Conservation (phyloP, 495 filamentous ascomycete species). For the Penicillium fimorum region DNA sequence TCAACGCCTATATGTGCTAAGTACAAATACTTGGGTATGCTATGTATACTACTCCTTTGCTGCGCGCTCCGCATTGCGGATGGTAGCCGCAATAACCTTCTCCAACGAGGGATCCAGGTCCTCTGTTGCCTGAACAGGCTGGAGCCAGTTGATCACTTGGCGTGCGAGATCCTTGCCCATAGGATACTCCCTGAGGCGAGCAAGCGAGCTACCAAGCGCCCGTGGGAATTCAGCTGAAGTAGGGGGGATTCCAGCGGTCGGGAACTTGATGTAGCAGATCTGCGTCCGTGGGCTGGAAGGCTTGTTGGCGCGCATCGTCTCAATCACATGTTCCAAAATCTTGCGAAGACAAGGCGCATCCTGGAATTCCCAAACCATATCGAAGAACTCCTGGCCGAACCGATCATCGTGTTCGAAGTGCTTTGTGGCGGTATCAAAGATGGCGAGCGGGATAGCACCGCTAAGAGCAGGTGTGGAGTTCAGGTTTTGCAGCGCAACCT, state of each 20-base stretch:
- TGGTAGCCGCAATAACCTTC: slow-evolving; percentile 61
- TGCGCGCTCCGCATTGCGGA: slow-evolving; percentile 40
- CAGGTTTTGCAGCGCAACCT: slow-evolving; percentile 58
- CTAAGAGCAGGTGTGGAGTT: slow-evolving; percentile 76
- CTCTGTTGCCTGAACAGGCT: slow-evolving; percentile 51
- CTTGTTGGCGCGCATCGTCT: slow-evolving; percentile 56
- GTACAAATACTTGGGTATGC: slow-evolving; percentile 14
- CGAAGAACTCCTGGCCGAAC: slow-evolving; percentile 74
- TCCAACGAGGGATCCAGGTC: slow-evolving; percentile 64
- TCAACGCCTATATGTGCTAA: slow-evolving; percentile 23
- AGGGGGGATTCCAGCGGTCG: slow-evolving; percentile 62
- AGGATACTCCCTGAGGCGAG: slow-evolving; percentile 50
- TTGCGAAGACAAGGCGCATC: slow-evolving; percentile 59
- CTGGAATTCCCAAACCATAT: slow-evolving; percentile 68
- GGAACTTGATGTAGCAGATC: slow-evolving; percentile 69
- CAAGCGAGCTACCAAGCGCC: slow-evolving; percentile 63
- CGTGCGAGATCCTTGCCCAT: slow-evolving; percentile 44
- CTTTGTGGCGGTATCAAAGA: slow-evolving; percentile 85
- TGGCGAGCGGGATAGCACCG: slow-evolving; percentile 87
- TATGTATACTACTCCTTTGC: slow-evolving; percentile 21
- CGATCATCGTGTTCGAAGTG: slow-evolving; percentile 61
- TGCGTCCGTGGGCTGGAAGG: slow-evolving; percentile 58
- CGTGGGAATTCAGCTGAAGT: slow-evolving; percentile 69
- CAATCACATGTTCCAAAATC: slow-evolving; percentile 75
- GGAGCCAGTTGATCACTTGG: slow-evolving; percentile 60